These are phyloP conservation scores for Scortechinia acanthostroma DNA, from an alignment of 2,329 filamentous ascomycete species.

Conservation along the genomic window DNA sequence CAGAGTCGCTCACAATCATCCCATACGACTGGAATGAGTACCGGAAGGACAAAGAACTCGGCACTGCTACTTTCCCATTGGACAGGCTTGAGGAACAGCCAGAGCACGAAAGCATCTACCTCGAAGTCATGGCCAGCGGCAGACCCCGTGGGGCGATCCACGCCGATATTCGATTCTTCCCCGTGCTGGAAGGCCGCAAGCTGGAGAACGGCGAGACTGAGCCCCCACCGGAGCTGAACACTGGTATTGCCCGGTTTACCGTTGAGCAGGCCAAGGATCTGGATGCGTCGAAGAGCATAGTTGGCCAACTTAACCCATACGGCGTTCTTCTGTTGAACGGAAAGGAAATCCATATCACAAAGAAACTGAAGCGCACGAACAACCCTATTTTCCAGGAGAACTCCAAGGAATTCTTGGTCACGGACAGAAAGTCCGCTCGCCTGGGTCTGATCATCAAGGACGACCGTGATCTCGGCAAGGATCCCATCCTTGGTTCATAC, in stretches of 20 bases:
- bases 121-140: constrained; percentile 80
- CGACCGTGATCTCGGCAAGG: constrained; percentile 75
- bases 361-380: constrained; percentile 93
- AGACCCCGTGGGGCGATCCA: constrained; percentile 75
- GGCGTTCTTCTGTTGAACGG: constrained; percentile 82
- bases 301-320: constrained; percentile 87
- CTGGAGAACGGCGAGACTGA: constrained; percentile 71
- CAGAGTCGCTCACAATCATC: constrained; percentile 77
- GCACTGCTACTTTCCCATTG: constrained; percentile 75
- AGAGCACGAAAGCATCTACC: constrained; percentile 74
- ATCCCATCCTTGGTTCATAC: constrained; percentile 83
- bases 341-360: constrained; percentile 81
- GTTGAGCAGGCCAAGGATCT: constrained; percentile 95
- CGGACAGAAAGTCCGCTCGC: constrained; percentile 82
- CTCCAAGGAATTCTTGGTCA: constrained; percentile 89
- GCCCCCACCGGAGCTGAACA: constrained; percentile 80
- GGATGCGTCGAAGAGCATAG: constrained; percentile 82
- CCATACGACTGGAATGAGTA: constrained; percentile 91
- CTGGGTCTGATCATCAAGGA: constrained; percentile 92
- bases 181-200: constrained; percentile 69
- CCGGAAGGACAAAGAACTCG: constrained; percentile 93
- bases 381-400: constrained; percentile 93
- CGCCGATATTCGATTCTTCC: constrained; percentile 88
- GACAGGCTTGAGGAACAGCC: constrained; percentile 73
- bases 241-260: constrained; percentile 87